Conservation (phyloP, 2,329 filamentous ascomycete genomes). For the Talaromyces sp. region DNA sequence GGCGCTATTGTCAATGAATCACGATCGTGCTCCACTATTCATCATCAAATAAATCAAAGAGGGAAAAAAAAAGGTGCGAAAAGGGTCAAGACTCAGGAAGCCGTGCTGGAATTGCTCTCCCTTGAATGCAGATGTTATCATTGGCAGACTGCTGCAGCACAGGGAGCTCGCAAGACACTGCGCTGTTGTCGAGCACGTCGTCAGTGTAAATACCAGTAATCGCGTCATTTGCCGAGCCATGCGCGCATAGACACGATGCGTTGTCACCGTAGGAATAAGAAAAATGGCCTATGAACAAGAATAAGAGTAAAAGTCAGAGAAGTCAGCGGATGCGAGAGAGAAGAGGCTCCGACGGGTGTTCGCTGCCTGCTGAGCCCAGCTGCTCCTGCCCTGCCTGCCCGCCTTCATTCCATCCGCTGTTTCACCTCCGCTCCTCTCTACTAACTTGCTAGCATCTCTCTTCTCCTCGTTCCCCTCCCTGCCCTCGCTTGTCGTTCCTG, state of each 20-base stretch:
- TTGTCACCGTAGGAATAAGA: neutral
- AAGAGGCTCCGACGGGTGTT: neutral
- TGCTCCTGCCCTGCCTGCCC: neutral
- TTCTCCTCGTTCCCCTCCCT: neutral
- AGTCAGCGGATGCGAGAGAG: neutral
- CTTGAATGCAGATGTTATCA: neutral
- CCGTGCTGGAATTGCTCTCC: neutral
- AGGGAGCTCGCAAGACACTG: neutral
- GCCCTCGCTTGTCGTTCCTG: neutral
- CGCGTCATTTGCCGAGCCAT: neutral
- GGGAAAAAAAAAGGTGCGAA: neutral
- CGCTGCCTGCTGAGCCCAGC: too few species aligned
- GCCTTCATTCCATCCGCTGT: constrained; percentile 11
- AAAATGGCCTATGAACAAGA: neutral
- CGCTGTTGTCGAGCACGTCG: neutral
- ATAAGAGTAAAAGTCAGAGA: neutral
- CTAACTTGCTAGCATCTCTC: neutral
- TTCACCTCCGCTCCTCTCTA: neutral
- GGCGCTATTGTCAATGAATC: neutral
- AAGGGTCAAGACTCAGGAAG: neutral
- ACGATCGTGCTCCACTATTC: neutral
- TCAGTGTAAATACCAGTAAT: neutral
- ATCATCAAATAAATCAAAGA: neutral
- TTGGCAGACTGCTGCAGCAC: neutral
- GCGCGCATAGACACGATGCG: neutral